Evolutionary conservation across 352 stramenopile species (phyloP), one percentile per base, ranked within the genome.

Genomic region (Phytophthora lateralis): DNA sequence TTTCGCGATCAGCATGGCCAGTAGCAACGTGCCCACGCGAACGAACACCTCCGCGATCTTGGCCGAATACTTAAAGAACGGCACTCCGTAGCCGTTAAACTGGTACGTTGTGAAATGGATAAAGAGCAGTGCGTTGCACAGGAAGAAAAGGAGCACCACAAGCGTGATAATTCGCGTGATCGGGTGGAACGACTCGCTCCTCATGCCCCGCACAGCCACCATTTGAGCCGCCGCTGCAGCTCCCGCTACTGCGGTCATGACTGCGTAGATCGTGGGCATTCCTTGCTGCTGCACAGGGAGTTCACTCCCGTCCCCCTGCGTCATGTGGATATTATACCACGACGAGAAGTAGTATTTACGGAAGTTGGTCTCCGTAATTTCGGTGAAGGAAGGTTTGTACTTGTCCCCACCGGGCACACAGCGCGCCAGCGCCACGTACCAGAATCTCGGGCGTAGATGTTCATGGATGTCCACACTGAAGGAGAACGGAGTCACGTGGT

Each of bases 261-360:
- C 32, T 0, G 53, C 71, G 38, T 91, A 92, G 21, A 91, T 78
- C 10, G 66, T 38, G 2, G 71, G 60, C 63, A 92, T 66, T 4
- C 75, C 82, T 44, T 89, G 66, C 29, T 91, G 70, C 50, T 91
- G 78, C 15, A 91, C 80, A 3, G 82, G 77, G 7, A 91, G 74
- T 54, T 94, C 82, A 20, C 70, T 81, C 4, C 77, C 81, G 30
- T 89, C 69, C 10, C 46, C 65, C 39, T 92, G 82, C 10, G 75
- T 89, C 77, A 92, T 87, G 79, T 93, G 85, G 43, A 93, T 71
- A 8, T 78, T 74, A 63, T 87, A 91, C 85, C 82, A 91, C 7
- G 82, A 78, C 21, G 81, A 79, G 51, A 94, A 94, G 64, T 89
- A 91, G 51, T 88, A 93, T 69, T 85, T 79, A 12, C 75, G 68